Evolutionary conservation across 306 rosid species (phyloP), one percentile per base, ranked within the genome.

Genomic region (Lathyrus tuberosus): DNA sequence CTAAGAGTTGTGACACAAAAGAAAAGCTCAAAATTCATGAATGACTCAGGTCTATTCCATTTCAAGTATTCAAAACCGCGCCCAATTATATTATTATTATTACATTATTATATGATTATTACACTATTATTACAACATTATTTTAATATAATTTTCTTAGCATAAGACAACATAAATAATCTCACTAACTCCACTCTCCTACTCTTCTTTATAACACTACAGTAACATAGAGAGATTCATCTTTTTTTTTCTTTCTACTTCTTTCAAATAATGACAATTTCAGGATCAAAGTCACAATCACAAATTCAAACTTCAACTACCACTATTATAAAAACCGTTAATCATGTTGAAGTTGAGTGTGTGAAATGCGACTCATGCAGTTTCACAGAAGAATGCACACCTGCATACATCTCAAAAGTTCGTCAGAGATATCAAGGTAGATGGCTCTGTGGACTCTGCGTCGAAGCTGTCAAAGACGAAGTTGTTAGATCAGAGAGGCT

Each of bases 391-490:
- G 98, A 93, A 31, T 93, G 97, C 82, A 93, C 98, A 61, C 84
- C 77, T 4, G 85, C 97, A 1, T 90, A 90, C 82, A 93, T 93
- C 46, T 57, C 86, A 0, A 78, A 85, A 18, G 79, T 93, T 43
- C 90, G 93, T 2, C 96, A 86, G 26, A 76, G 96, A 17, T 84
- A 77, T 79, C 93, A 88, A 13, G 98, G 98, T 9, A 87, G 86
- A 0, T 93, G 97, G 98, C 84, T 93, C 0, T 93, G 98, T n/a
- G 98, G 98, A 1, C 81, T 93, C 7, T 93, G 98, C 65, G 85
- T 76, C 1, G 97, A 93, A 72, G 98, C 98, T 0, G 98, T 93
- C 2, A 86, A 93, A 42, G 90, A 86, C 8, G 98, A 90, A 73
- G 82, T 80, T 6, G 16, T 83, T 10, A 77, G 97, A 60, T 89